These are phyloP conservation scores for Rhododendron ferrugineum DNA, from an alignment of 148 eudicot genomes.

Conservation along the genomic window DNA sequence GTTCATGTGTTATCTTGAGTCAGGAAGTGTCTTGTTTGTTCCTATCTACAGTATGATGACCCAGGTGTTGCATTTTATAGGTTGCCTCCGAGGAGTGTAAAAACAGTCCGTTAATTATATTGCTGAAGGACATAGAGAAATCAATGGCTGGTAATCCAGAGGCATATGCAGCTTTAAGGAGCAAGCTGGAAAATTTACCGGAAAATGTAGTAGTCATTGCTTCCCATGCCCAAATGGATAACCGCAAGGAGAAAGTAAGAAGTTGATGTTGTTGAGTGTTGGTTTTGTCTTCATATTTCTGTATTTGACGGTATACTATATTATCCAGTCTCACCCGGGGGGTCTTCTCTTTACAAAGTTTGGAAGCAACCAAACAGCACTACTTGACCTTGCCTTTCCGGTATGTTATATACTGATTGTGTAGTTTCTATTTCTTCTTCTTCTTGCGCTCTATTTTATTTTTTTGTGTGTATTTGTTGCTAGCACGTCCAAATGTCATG, in stretches of 20 bases:
- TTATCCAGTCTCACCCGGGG: conserved; percentile 75
- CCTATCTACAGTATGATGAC: not conserved
- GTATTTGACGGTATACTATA: not conserved
- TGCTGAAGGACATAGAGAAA: conserved; percentile 86
- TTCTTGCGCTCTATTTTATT: not conserved
- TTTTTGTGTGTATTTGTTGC: not conserved
- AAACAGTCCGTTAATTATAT: conserved; percentile 59
- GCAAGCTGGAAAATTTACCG: conserved; percentile 68
- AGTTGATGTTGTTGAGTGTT: conserved; percentile 1
- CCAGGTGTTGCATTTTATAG: conserved; percentile 24
- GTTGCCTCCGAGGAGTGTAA: conserved; percentile 61
- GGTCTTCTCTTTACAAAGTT: conserved; percentile 85
- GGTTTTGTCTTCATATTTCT: not conserved
- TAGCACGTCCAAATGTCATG: not conserved
- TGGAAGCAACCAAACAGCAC: conserved; percentile 79
- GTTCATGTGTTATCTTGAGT: not conserved
- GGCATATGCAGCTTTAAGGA: conserved; percentile 50
- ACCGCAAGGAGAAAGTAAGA: conserved; percentile 80
- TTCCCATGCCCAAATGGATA: conserved; percentile 78
- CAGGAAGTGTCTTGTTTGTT: not conserved
- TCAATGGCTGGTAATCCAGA: conserved; percentile 67
- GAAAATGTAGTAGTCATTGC: conserved; percentile 77
- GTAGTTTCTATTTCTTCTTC: not conserved
- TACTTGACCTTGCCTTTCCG: conserved; percentile 83
- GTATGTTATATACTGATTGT: conserved; percentile 31